These are phyloP conservation scores for Venturia nashicola DNA, from an alignment of 2,329 filamentous ascomycete species.

Conservation along the genomic window DNA sequence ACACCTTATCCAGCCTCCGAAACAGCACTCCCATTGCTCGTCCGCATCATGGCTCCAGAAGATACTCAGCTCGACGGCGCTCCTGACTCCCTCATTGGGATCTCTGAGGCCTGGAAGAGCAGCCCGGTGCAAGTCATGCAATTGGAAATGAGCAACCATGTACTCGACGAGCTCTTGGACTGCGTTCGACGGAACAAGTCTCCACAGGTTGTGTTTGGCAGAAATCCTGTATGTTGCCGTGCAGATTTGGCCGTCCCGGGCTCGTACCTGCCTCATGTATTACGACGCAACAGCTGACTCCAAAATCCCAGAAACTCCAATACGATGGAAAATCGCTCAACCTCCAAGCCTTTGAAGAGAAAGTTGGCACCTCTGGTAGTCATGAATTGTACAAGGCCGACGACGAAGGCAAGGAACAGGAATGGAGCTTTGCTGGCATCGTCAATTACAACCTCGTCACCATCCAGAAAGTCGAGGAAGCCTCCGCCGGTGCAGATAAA, in stretches of 20 bases:
- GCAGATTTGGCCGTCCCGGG: neutral
- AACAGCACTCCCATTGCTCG: neutral
- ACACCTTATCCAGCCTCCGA: neutral
- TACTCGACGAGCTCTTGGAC: conserved; percentile 28
- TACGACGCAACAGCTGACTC: conserved; percentile 7
- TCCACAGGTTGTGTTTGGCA: conserved; percentile 26
- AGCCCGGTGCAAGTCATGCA: conserved; percentile 27
- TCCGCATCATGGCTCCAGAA: neutral
- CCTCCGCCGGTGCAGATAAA: conserved; percentile 43
- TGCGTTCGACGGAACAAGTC: conserved; percentile 23
- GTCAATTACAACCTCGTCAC: conserved; percentile 43
- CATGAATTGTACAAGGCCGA: conserved; percentile 44
- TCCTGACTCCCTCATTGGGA: conserved; percentile 24
- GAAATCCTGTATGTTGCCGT: conserved; percentile 25
- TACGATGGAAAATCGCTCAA: conserved; percentile 7
- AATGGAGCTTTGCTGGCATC: conserved; percentile 42
- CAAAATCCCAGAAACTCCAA: conserved; percentile 6
- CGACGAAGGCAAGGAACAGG: conserved; percentile 25
- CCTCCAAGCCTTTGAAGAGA: conserved; percentile 22
- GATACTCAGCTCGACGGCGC: conserved; percentile 19
- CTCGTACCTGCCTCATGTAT: conserved; percentile 1
- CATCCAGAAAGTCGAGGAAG: conserved; percentile 42
- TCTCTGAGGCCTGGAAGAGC: conserved; percentile 18
- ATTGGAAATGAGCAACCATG: conserved; percentile 27
- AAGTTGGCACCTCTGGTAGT: conserved; percentile 24